phyloP scores from a whole-genome alignment of 805 yeast genomes.

The Pichia nanzhaoensis region DNA sequence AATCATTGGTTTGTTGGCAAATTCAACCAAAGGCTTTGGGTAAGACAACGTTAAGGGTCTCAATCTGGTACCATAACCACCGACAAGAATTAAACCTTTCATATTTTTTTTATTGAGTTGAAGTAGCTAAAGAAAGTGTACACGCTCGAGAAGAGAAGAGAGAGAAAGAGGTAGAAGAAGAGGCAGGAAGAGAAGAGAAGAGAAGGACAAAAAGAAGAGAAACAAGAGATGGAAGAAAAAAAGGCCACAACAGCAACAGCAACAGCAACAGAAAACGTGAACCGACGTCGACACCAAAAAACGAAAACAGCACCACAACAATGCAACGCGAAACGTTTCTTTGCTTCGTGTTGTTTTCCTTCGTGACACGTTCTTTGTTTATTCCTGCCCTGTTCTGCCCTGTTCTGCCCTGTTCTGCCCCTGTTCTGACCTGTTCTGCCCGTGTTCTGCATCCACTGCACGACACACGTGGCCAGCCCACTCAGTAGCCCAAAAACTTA shows the following conservation, averaged over 20 bases:
- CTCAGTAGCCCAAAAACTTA: slow-evolving; percentile 29
- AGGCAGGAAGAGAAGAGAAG: neutral
- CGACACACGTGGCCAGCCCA: too few relatives aligned
- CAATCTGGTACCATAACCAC: slow-evolving; percentile 99
- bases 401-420: too few relatives aligned
- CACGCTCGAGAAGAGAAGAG: too few relatives aligned
- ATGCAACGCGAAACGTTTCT: neutral
- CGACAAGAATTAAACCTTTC: slow-evolving; percentile 97
- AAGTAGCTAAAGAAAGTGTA: too few relatives aligned
- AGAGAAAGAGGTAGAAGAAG: slow-evolving; percentile 9
- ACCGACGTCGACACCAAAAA: neutral
- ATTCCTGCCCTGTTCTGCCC: too few relatives aligned
- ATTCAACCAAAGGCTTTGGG: slow-evolving; percentile 96
- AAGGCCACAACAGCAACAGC: neutral
- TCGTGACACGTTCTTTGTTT: too few relatives aligned
- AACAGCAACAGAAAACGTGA: neutral
- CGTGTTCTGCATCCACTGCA: too few relatives aligned
- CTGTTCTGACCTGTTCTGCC: too few relatives aligned
- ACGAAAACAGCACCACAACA: neutral
- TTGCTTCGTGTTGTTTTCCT: too few relatives aligned
- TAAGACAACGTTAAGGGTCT: slow-evolving; percentile 94
- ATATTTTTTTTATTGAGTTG: too few relatives aligned
- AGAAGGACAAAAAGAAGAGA: neutral
- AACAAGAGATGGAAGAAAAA: neutral
- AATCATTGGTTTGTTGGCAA: slow-evolving; percentile 99